Evolutionary conservation across 331 rosid genomes (phyloP).

Genomic region (Cydonia oblonga): DNA sequence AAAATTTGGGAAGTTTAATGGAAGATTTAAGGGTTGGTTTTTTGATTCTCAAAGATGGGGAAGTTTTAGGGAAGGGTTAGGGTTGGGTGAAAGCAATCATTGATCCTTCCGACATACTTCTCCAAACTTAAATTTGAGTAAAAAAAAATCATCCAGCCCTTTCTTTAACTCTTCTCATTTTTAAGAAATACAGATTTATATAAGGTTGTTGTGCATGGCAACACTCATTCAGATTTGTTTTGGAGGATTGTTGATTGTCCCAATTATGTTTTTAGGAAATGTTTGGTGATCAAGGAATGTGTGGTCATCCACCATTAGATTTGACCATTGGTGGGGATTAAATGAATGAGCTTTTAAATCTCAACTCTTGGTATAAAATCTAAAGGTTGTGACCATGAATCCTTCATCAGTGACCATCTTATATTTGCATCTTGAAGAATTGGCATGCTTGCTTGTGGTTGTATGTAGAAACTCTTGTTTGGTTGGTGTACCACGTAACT

Average conservation of each 20-base stretch:
- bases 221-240: background rate
- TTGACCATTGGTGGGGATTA: background rate
- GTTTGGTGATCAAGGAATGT: background rate
- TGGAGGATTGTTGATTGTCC: background rate
- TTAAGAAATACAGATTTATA: background rate
- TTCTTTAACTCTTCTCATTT: background rate
- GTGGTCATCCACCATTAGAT: background rate
- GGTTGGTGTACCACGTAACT: background rate
- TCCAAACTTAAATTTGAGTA: background rate
- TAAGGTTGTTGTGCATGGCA: background rate
- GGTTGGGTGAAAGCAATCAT: background rate
- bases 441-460: background rate
- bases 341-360: background rate
- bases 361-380: background rate
- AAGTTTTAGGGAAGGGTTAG: background rate
- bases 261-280: background rate
- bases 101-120: background rate
- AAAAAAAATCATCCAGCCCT: background rate
- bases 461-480: background rate
- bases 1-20: background rate
- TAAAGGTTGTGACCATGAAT: background rate
- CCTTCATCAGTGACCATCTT: background rate
- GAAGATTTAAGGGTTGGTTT: background rate
- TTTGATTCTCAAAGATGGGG: background rate
- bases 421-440: background rate